Conservation (phyloP, 805 yeast species). For the Zygosaccharomyces rouxii region DNA sequence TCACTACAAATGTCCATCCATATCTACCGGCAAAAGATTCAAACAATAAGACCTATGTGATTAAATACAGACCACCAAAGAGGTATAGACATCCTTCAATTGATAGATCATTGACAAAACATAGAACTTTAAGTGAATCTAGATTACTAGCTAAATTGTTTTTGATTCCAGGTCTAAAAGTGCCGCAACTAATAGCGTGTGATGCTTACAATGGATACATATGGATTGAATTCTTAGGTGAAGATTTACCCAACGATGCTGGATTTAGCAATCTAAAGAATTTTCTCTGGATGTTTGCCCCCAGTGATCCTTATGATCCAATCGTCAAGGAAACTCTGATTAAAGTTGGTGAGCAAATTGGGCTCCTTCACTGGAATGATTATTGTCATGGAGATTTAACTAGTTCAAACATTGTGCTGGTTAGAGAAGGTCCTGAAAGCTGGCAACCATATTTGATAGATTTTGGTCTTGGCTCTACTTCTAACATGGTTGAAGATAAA, state of each 20-base stretch:
- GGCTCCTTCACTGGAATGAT: slow-evolving; percentile 66
- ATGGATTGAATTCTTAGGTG: slow-evolving; percentile 83
- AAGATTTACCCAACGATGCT: slow-evolving; percentile 44
- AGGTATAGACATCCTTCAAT: slow-evolving; percentile 84
- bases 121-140: slow-evolving; percentile 80
- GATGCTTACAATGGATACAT: slow-evolving; percentile 76
- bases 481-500: slow-evolving; percentile 78
- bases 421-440: slow-evolving; percentile 17
- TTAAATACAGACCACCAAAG: slow-evolving; percentile 85
- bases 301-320: slow-evolving; percentile 30
- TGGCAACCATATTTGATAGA: slow-evolving; percentile 69
- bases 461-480: slow-evolving; percentile 81
- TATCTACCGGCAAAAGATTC: slow-evolving; percentile 42
- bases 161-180: slow-evolving; percentile 47
- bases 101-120: slow-evolving; percentile 70
- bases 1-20: slow-evolving; percentile 61
- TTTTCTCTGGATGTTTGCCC: slow-evolving; percentile 56
- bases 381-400: slow-evolving; percentile 94
- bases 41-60: slow-evolving; percentile 43
- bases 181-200: slow-evolving; percentile 70
- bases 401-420: slow-evolving; percentile 74
- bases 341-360: slow-evolving; percentile 64
- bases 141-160: slow-evolving; percentile 61
- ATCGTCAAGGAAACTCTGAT: slow-evolving; percentile 44
- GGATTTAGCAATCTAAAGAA: slow-evolving; percentile 62